These are phyloP conservation scores for Penicillium crustosum DNA, from an alignment of 2,329 filamentous ascomycete genomes.

Conservation along the genomic window DNA sequence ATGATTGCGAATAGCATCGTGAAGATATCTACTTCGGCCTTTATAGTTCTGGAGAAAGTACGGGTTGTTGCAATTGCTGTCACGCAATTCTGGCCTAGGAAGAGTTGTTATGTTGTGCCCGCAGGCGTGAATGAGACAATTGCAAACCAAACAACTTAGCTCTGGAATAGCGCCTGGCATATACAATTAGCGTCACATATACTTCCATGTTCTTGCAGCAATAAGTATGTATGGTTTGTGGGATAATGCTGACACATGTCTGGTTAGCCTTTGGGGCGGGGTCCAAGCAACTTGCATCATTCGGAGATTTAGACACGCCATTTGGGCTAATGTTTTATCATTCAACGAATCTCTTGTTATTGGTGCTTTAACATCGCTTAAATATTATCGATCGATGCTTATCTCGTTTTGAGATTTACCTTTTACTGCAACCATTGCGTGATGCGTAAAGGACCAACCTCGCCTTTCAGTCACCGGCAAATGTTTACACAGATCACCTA, in stretches of 20 bases:
- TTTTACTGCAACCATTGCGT: background rate
- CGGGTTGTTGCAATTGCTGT: background rate
- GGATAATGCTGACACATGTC: background rate
- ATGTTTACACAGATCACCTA: no score
- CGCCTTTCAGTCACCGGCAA: no score
- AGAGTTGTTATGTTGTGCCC: background rate
- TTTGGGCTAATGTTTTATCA: background rate
- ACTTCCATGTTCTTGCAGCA: background rate
- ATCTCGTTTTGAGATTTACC: background rate
- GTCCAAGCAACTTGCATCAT: slow-evolving; percentile 3
- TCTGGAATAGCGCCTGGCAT: no score
- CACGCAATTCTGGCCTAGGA: background rate
- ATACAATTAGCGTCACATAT: background rate
- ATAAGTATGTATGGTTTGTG: background rate
- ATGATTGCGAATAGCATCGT: rapidly evolving
- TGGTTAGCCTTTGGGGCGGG: background rate
- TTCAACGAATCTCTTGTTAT: background rate
- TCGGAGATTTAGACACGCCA: background rate
- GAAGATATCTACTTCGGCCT: rapidly evolving
- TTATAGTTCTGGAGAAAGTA: background rate
- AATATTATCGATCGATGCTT: background rate
- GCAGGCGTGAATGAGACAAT: background rate
- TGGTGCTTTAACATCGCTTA: background rate
- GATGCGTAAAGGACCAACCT: background rate
- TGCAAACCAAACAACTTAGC: background rate